Base-by-base conservation (phyloP, 1,284 basidiomycete genomes). In the Lentinula novae-zelandiae region DNA sequence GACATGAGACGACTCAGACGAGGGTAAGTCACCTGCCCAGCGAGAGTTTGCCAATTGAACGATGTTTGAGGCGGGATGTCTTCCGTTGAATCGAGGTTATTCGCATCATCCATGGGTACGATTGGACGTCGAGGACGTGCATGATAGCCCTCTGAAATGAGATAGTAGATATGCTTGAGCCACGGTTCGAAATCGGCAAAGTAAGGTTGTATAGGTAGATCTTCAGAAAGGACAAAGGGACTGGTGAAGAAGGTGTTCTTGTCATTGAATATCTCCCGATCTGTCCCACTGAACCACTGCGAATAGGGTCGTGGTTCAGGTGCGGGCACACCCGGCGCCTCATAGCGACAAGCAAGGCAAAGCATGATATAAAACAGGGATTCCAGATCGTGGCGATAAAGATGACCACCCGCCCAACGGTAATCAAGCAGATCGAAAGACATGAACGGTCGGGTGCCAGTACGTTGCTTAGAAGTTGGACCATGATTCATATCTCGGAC, bases 311-410 rank as follows among this genome's bases (percentile, higher is more conserved):
- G 20, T 8, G 52, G 8, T 31, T 46, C 42, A 22, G 34, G 34
- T 44, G 20, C 34, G 17, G 10, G 2, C 3, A 33, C 48, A 22
- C 39, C 60, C 6, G 49, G 40, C 3, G 15, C n/a, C 15, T 49
- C 34, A 27, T 61, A 53, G 33, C 51, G 55, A 13, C 40, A 57
- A 33, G 48, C 40, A 5, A 59, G 3, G 20, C 53, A 36, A 34
- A 59, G 57, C 1, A 60, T 20, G 27, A 51, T 38, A 17, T 62
- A 59, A 38, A 58, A 62, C 5, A 62, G 10, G 1, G 52, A 49
- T 36, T 62, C 57, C 1, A 62, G 12, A 54, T 62, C 61, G n/a
- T 62, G 52, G 2, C 61, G 51, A 44, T 59, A 62, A 39, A 22
- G 4, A 44, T 49, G 57, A 10, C 39, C 53, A 15, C 5, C 20